Evolutionary conservation across 352 stramenopile species (phyloP).

Genomic region (Phytopythium cucurbitacearum): DNA sequence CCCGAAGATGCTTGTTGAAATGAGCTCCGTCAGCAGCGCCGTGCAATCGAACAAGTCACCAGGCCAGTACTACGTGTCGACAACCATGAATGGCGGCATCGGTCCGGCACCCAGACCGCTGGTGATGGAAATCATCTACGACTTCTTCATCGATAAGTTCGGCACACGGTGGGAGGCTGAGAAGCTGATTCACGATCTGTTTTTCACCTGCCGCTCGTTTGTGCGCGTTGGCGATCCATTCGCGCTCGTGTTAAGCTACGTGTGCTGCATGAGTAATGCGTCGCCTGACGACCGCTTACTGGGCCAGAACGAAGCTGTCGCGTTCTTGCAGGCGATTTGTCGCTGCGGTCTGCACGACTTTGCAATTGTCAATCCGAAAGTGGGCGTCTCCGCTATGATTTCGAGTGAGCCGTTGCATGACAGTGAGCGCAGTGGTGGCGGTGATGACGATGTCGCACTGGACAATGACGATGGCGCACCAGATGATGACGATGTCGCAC

Average conservation of each 20-base stretch:
- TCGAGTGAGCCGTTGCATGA: too few species aligned
- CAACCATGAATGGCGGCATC: conserved; percentile 52
- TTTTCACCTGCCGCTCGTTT: conserved; percentile 64
- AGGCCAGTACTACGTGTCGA: conserved; percentile 5
- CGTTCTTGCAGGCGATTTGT: conserved; percentile 54
- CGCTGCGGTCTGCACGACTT: conserved; percentile 62
- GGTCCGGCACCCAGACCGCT: conserved; percentile 45
- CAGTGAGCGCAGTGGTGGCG: too few species aligned
- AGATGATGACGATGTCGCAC: too few species aligned
- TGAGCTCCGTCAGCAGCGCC: conserved; percentile 41
- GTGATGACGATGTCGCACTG: too few species aligned
- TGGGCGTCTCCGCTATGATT: not conserved
- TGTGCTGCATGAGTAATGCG: conserved; percentile 68
- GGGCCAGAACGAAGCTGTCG: conserved; percentile 63
- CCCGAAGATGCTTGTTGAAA: conserved; percentile 28
- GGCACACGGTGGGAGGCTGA: conserved; percentile 69
- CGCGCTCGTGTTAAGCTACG: conserved; percentile 56
- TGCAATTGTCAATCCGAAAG: conserved; percentile 31
- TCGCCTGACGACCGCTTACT: conserved; percentile 55
- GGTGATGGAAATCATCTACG: conserved; percentile 76
- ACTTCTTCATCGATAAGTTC: conserved; percentile 67
- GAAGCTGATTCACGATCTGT: conserved; percentile 80
- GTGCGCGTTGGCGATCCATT: conserved; percentile 26
- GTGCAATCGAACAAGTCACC: conserved; percentile 1
- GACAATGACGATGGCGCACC: too few species aligned